phyloP scores from a whole-genome alignment of 345 rosid species.

The Acer campestre region DNA sequence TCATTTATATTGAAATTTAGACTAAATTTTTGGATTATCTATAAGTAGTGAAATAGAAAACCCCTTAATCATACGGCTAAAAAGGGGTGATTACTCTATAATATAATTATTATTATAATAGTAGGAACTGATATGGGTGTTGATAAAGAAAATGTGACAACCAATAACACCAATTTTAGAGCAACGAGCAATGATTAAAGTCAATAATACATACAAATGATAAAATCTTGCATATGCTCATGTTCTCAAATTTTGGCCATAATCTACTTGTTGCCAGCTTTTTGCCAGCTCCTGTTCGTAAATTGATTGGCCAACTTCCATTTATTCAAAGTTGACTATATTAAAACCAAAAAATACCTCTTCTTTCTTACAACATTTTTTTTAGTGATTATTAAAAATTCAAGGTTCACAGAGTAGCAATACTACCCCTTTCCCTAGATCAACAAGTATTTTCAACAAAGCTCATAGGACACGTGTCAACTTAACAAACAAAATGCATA shows the following conservation, averaged over 20 bases:
- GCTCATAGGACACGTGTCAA: background rate
- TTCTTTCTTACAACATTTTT: background rate
- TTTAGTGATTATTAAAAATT: background rate
- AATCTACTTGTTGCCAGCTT: constrained; percentile 11
- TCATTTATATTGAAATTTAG: no score
- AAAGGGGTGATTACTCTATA: no score
- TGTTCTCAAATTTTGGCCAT: background rate
- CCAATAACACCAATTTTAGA: background rate
- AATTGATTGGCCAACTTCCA: background rate
- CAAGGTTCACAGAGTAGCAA: background rate
- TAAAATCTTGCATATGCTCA: background rate
- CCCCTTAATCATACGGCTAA: no score
- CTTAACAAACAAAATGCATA: background rate
- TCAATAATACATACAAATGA: background rate
- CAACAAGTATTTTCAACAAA: background rate
- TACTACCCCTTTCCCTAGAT: background rate
- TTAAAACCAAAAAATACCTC: background rate
- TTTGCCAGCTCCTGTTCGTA: constrained; percentile 1
- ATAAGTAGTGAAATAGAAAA: no score
- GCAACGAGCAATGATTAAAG: background rate
- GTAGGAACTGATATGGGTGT: no score
- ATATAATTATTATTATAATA: no score
- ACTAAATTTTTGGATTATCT: no score
- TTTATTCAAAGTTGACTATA: background rate
- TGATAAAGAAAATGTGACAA: background rate